Percentiles rank a stretch among this genome's conserved stretches.
Evolutionary conservation across 495 filamentous ascomycete species (phyloP).

Genomic region (Sordaria brevicollis): DNA sequence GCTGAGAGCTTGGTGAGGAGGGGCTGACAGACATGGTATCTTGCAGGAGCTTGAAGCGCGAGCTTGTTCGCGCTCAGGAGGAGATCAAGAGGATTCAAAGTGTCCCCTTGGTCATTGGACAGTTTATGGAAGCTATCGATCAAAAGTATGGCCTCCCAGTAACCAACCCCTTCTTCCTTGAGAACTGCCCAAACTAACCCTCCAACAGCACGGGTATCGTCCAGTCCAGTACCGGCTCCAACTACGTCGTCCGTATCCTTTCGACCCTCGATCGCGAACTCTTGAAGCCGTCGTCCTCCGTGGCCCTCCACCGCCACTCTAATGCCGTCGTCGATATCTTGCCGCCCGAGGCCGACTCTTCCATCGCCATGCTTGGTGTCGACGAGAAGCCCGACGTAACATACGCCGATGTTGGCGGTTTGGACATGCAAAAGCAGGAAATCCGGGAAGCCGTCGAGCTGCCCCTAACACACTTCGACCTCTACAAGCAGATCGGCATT

Average conservation of each 20-base stretch:
- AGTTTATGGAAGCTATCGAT: constrained; percentile 99
- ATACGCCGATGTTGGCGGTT: constrained; percentile 92
- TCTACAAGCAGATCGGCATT: constrained; percentile 97
- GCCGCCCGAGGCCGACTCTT: constrained; percentile 93
- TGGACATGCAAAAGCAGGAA: constrained; percentile 99
- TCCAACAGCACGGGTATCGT: constrained; percentile 82
- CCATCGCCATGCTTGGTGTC: constrained; percentile 92
- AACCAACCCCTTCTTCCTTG: neutral
- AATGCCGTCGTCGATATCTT: constrained; percentile 98
- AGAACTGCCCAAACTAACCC: constrained; percentile 1
- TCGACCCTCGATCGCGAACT: constrained; percentile 97
- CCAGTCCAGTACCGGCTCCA: constrained; percentile 94
- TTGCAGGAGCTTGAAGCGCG: constrained; percentile 82
- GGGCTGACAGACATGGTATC: neutral
- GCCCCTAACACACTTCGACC: constrained; percentile 91
- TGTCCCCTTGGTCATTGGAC: constrained; percentile 93
- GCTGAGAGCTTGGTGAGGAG: neutral
- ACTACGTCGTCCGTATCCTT: constrained; percentile 97
- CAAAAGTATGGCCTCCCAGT: constrained; percentile 63
- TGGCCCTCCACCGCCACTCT: constrained; percentile 94
- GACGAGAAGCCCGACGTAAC: constrained; percentile 98
- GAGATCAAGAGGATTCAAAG: constrained; percentile 99
- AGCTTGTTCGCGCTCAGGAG: constrained; percentile 94
- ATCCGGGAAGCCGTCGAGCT: constrained; percentile 96
- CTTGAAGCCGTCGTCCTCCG: constrained; percentile 93